A percentile compares a stretch with the other conserved stretches of the same genome.
phyloP scores from a whole-genome alignment of 805 yeast genomes.

The Spathaspora hagerdaliae region DNA sequence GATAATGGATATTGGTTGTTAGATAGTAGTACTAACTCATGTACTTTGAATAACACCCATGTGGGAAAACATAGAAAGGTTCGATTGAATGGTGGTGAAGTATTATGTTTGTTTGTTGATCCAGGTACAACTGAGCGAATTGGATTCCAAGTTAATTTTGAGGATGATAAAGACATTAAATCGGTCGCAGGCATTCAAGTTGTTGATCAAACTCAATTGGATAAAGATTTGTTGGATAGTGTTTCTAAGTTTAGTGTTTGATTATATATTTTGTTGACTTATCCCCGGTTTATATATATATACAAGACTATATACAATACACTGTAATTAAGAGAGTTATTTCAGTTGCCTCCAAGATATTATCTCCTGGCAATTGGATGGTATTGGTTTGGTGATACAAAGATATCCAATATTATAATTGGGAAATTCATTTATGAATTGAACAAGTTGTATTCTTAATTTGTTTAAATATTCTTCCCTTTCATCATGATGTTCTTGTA shows the following conservation, averaged over 20 bases:
- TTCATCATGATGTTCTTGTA: conserved; percentile 17
- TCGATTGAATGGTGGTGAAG: conserved; percentile 61
- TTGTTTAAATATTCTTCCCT: conserved; percentile 17
- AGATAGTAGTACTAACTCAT: conserved; percentile 77
- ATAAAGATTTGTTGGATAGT: background rate
- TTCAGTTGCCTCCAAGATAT: background rate
- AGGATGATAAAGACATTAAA: background rate
- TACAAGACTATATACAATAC: too few species aligned
- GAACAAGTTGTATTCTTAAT: conserved; percentile 33
- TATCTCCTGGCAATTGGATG: background rate
- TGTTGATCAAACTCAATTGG: background rate
- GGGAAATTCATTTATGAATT: conserved; percentile 39
- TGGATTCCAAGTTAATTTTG: conserved; percentile 37
- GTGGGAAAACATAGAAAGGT: conserved; percentile 62
- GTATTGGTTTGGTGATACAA: conserved; percentile 19
- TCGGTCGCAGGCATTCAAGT: background rate
- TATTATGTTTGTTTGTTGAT: conserved; percentile 63
- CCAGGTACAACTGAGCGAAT: conserved; percentile 46
- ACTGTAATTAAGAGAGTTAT: too few species aligned
- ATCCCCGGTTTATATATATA: too few species aligned
- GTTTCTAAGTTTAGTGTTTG: too few species aligned
- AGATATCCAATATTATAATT: conserved; percentile 36
- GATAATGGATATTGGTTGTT: conserved; percentile 75
- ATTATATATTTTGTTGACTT: too few species aligned
- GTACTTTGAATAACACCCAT: conserved; percentile 59